Evolutionary conservation across 2,329 filamentous ascomycete genomes (phyloP).

Genomic region (Colletotrichum zoysiae): DNA sequence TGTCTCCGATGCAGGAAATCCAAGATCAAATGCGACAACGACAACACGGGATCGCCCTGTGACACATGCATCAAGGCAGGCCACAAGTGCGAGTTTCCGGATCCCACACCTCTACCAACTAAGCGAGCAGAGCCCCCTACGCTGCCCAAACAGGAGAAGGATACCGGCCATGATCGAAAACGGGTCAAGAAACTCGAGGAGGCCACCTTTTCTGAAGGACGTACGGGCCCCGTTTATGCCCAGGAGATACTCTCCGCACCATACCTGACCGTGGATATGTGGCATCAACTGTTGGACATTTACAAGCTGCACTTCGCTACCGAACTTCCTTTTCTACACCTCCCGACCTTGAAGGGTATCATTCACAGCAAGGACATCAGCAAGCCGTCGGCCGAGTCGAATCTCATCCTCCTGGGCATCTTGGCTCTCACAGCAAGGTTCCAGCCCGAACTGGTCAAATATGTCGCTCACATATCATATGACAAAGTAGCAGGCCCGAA

Average conservation of each 20-base stretch:
- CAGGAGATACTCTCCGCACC: slow-evolving; percentile 73
- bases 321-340: slow-evolving; percentile 79
- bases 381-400: slow-evolving; percentile 60
- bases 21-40: slow-evolving; percentile 90
- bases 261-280: slow-evolving; percentile 73
- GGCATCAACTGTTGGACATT: slow-evolving; percentile 77
- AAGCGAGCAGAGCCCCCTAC: slow-evolving; percentile 58
- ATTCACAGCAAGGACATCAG: slow-evolving; percentile 55
- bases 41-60: slow-evolving; percentile 68
- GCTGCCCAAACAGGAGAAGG: slow-evolving; percentile 56
- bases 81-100: slow-evolving; percentile 79
- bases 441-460: slow-evolving; percentile 70
- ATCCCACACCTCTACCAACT: slow-evolving; percentile 51
- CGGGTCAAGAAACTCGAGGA: slow-evolving; percentile 60
- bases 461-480: slow-evolving; percentile 58
- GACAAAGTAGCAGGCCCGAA: slow-evolving; percentile 49
- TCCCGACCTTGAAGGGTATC: slow-evolving; percentile 70
- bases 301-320: slow-evolving; percentile 79
- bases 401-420: slow-evolving; percentile 74
- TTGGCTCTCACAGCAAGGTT: slow-evolving; percentile 78
- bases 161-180: slow-evolving; percentile 63
- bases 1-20: slow-evolving; percentile 81
- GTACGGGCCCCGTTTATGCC: slow-evolving; percentile 54
- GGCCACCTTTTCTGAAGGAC: slow-evolving; percentile 53
- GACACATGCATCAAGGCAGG: slow-evolving; percentile 79